A percentile compares a stretch with the other conserved stretches of the same genome.
These are phyloP conservation scores for Diutina siamensis DNA, from an alignment of 1,139 yeast genomes.

Conservation along the genomic window DNA sequence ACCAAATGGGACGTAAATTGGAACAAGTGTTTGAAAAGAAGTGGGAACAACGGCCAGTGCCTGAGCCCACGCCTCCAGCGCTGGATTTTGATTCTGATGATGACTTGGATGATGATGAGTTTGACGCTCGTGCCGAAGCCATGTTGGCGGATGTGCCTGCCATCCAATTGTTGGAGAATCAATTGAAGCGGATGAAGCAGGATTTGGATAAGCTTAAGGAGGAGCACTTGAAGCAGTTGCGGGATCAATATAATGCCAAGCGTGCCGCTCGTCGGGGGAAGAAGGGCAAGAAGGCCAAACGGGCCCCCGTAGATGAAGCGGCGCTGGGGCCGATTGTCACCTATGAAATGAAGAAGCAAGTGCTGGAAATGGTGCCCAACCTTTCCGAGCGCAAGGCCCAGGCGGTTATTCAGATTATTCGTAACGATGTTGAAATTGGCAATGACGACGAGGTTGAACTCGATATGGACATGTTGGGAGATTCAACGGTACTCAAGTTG, in stretches of 20 bases:
- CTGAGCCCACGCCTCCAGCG: conserved; percentile 42
- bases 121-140: conserved; percentile 40
- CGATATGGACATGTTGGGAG: conserved; percentile 90
- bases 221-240: conserved; percentile 49
- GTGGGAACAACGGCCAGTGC: conserved; percentile 84
- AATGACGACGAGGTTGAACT: conserved; percentile 80
- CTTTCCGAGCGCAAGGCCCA: conserved; percentile 73
- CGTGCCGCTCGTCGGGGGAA: conserved; percentile 36
- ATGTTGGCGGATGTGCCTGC: conserved; percentile 72
- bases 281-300: conserved; percentile 25
- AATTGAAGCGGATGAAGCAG: conserved; percentile 71
- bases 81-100: conserved; percentile 23
- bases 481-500: conserved; percentile 68
- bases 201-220: conserved; percentile 76
- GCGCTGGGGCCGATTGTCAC: conserved; percentile 42
- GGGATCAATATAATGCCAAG: conserved; percentile 17
- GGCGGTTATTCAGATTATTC: conserved; percentile 75
- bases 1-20: conserved; percentile 86
- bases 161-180: conserved; percentile 78
- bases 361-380: conserved; percentile 74
- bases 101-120: conserved; percentile 57
- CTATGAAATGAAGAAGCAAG: conserved; percentile 93
- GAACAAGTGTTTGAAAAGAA: conserved; percentile 78
- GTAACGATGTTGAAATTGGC: conserved; percentile 69
- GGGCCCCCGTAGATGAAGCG: conserved; percentile 9